These are phyloP conservation scores for Rhizopus microsporus DNA, from an alignment of 371 early-diverging fungal genomes.

Conservation along the genomic window DNA sequence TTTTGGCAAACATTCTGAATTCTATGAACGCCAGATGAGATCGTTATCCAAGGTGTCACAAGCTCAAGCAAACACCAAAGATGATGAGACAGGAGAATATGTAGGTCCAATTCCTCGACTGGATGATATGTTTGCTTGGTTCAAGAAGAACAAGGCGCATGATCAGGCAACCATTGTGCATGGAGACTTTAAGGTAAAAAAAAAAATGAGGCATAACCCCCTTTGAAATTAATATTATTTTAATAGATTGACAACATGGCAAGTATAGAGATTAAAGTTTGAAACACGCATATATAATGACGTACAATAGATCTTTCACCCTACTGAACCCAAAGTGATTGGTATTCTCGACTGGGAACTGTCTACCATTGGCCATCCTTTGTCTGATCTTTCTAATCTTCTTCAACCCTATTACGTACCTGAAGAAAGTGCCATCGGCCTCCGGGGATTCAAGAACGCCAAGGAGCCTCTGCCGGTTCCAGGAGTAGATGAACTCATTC, in stretches of 20 bases:
- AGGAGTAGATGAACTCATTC: conserved; percentile 60
- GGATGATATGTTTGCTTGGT: conserved; percentile 75
- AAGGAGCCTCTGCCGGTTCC: conserved; percentile 63
- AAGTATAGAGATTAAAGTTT: conserved; percentile 14
- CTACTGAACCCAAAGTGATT: conserved; percentile 76
- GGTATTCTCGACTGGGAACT: conserved; percentile 97
- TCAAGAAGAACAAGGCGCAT: conserved; percentile 60
- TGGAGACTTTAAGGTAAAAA: conserved; percentile 79
- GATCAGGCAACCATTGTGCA: conserved; percentile 86
- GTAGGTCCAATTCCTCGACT: conserved; percentile 75
- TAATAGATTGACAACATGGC: conserved; percentile 23
- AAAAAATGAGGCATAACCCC: background rate
- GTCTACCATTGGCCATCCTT: conserved; percentile 92
- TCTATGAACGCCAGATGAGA: conserved; percentile 82
- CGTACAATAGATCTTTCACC: conserved; percentile 68
- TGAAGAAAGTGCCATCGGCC: conserved; percentile 5
- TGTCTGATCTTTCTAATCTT: conserved; percentile 87
- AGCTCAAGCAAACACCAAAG: conserved; percentile 68
- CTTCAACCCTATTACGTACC: conserved; percentile 72
- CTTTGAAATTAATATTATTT: background rate
- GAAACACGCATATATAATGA: background rate
- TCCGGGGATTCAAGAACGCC: conserved; percentile 41
- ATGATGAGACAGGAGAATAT: conserved; percentile 49
- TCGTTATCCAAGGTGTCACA: conserved; percentile 69
- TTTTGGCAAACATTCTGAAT: conserved; percentile 71